Percentiles rank a stretch among this genome's conserved stretches.
Conservation (phyloP, 768 basidiomycete genomes). For the Russula emetica region DNA sequence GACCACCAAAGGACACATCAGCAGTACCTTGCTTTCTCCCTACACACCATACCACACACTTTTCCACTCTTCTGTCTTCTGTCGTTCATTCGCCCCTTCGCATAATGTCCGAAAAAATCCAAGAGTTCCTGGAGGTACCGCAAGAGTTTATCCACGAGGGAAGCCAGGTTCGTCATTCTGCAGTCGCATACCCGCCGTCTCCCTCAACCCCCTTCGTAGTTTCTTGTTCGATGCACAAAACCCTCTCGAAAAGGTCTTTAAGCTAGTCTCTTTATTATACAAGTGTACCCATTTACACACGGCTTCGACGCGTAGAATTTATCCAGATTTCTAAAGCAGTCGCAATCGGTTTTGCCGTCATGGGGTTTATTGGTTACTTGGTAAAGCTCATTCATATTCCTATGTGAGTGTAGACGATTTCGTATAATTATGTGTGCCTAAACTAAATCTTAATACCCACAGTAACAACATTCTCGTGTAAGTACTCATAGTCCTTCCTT, state of each 20-base stretch:
- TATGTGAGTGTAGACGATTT: conserved; percentile 59
- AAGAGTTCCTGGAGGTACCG: conserved; percentile 86
- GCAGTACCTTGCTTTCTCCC: background rate
- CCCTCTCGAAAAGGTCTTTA: conserved; percentile 86
- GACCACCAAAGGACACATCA: background rate
- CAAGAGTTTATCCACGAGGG: conserved; percentile 92
- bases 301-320: conserved; percentile 60
- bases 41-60: background rate
- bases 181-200: background rate
- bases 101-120: conserved; percentile 85
- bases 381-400: conserved; percentile 98
- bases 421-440: conserved; percentile 13
- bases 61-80: conserved; percentile 11
- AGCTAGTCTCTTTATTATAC: background rate
- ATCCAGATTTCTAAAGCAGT: conserved; percentile 93
- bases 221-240: conserved; percentile 96
- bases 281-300: conserved; percentile 4
- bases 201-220: conserved; percentile 46
- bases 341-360: conserved; percentile 94
- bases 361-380: conserved; percentile 99
- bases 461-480: conserved; percentile 99
- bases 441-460: conserved; percentile 24
- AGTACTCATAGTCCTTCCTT: conserved; percentile 37
- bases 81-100: conserved; percentile 25
- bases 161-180: conserved; percentile 58